These are phyloP conservation scores for Suillus subluteus DNA, from an alignment of 768 basidiomycete genomes.

Conservation along the genomic window DNA sequence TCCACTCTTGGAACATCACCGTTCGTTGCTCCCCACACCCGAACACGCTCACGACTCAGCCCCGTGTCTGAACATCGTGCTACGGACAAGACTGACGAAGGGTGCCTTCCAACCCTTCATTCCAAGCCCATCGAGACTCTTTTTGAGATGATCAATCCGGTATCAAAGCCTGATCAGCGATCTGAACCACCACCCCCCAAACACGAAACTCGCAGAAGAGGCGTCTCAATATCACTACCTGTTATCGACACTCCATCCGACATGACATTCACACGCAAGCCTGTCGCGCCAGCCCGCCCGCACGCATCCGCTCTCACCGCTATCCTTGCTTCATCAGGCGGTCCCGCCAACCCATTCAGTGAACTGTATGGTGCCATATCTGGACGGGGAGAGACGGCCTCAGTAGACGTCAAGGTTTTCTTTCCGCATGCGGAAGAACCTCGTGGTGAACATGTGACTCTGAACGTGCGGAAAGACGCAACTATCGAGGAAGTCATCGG, in stretches of 20 bases:
- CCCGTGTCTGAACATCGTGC: conserved; percentile 61
- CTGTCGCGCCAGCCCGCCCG: conserved; percentile 46
- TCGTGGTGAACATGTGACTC: conserved; percentile 60
- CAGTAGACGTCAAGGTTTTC: conserved; percentile 72
- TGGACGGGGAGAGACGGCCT: conserved; percentile 68
- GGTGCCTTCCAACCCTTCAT: conserved; percentile 23
- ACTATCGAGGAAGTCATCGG: conserved; percentile 96
- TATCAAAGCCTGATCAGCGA: conserved; percentile 26
- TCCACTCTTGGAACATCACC: conserved; percentile 56
- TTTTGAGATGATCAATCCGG: conserved; percentile 60
- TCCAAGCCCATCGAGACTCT: conserved; percentile 42
- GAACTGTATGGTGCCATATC: conserved; percentile 87
- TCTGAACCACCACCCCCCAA: conserved; percentile 25
- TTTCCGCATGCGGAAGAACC: conserved; percentile 81
- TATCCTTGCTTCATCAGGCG: conserved; percentile 69
- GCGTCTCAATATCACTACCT: conserved; percentile 31
- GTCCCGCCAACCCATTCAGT: conserved; percentile 80
- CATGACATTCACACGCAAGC: conserved; percentile 55
- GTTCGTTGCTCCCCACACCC: conserved; percentile 38
- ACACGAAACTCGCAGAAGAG: conserved; percentile 32
- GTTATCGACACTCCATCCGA: conserved; percentile 23
- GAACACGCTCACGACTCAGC: conserved; percentile 54
- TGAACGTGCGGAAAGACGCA: conserved; percentile 84
- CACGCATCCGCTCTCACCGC: conserved; percentile 70
- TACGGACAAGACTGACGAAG: conserved; percentile 32